A percentile compares a stretch with the other conserved stretches of the same genome.
Conservation (phyloP, 176 grass and related monocot species). For the Cenchrus purpureus region DNA sequence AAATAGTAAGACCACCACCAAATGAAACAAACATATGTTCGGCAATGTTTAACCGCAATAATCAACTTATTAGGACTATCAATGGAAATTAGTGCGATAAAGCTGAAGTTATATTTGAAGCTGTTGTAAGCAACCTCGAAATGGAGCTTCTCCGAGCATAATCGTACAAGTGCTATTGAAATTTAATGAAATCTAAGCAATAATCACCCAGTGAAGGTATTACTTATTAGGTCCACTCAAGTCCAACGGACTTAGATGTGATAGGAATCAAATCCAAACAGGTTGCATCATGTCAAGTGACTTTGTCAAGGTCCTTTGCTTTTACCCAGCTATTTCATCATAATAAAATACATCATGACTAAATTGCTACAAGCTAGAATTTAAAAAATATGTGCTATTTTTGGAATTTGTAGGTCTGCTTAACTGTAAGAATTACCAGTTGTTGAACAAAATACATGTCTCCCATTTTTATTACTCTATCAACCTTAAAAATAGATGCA, state of each 20-base stretch:
- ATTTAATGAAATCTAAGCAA: not conserved
- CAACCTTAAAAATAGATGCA: not conserved
- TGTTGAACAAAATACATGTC: not conserved
- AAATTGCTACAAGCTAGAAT: not conserved
- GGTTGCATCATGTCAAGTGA: slow-evolving; percentile 12
- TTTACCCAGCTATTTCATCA: not conserved
- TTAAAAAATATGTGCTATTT: slow-evolving; percentile 6
- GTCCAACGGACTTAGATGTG: not conserved
- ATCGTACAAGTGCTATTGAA: not conserved
- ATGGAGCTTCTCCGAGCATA: not conserved
- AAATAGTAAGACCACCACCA: not conserved
- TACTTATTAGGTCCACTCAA: not conserved
- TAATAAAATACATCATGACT: not conserved
- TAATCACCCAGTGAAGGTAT: not conserved
- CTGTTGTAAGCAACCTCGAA: not conserved
- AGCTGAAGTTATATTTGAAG: slow-evolving; percentile 9
- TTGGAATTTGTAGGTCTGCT: not conserved
- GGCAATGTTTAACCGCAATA: not conserved
- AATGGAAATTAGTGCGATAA: not conserved
- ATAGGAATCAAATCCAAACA: not conserved
- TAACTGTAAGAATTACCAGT: not conserved
- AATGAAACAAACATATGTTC: not conserved
- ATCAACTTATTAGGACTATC: slow-evolving; percentile 5
- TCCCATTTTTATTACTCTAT: slow-evolving; percentile 14
- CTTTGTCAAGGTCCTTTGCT: not conserved